These are phyloP conservation scores for Termitomyces titanicus DNA, from an alignment of 768 basidiomycete species.

Conservation along the genomic window DNA sequence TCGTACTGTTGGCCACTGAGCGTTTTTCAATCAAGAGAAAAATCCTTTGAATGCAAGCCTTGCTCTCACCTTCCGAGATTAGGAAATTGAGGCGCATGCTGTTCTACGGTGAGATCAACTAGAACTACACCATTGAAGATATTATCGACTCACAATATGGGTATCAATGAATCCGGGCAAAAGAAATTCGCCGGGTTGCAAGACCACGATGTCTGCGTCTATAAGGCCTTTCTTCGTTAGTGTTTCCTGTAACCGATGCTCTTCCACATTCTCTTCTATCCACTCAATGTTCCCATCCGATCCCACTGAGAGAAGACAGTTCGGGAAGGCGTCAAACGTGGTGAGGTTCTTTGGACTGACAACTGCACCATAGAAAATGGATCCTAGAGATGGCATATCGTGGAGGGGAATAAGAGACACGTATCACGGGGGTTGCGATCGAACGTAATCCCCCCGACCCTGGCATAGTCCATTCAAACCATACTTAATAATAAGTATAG, in stretches of 20 bases:
- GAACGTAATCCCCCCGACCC: too few species aligned
- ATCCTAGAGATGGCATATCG: conserved; percentile 7
- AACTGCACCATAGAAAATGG: conserved; percentile 49
- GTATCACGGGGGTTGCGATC: too few species aligned
- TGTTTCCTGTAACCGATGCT: conserved; percentile 42
- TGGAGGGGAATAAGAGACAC: not conserved
- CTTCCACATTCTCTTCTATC: conserved; percentile 58
- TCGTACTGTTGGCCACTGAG: conserved; percentile 78
- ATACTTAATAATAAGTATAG: too few species aligned
- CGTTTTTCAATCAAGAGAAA: not conserved
- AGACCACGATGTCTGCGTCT: conserved; percentile 37
- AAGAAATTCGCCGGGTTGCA: conserved; percentile 60
- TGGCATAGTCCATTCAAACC: too few species aligned
- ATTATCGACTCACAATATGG: conserved; percentile 64
- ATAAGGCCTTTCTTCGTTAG: conserved; percentile 48
- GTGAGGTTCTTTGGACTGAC: conserved; percentile 48
- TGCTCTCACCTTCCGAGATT: conserved; percentile 57
- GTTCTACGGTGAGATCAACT: not conserved
- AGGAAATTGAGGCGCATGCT: conserved; percentile 83
- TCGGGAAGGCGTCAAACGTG: conserved; percentile 42
- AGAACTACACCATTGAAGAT: not conserved
- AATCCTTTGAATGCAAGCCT: not conserved
- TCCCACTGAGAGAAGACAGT: conserved; percentile 53
- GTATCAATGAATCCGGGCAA: conserved; percentile 92
- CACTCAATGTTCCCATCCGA: conserved; percentile 56